Evolutionary conservation across 139 green algal species (phyloP).

Genomic region (Coelastrella sp.): DNA sequence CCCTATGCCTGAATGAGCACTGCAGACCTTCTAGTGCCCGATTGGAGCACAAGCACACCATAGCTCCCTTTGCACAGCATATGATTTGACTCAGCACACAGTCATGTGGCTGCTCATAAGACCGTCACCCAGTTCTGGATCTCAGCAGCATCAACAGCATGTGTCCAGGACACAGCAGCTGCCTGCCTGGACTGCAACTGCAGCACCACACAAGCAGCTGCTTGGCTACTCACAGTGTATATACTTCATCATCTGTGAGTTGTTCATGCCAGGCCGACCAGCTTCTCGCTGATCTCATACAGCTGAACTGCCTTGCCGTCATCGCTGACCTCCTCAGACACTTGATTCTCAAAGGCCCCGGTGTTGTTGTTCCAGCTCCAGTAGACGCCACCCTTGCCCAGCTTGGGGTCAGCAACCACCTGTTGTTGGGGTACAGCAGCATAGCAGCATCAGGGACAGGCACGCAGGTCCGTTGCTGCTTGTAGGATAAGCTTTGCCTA

Average conservation of each 20-base stretch:
- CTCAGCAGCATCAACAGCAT: no score
- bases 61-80: no score
- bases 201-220: neutral
- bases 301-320: slow-evolving; percentile 82
- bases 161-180: no score
- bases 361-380: slow-evolving; percentile 85
- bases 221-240: neutral
- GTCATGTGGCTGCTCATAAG: no score
- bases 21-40: no score
- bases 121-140: no score
- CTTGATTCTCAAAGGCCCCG: slow-evolving; percentile 77
- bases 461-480: neutral
- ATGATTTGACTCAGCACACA: no score
- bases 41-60: no score
- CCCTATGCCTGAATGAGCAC: no score
- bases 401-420: slow-evolving; percentile 79
- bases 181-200: no score
- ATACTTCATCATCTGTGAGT: neutral
- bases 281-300: slow-evolving; percentile 81
- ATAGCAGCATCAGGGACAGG: slow-evolving; percentile 2
- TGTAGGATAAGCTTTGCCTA: no score
- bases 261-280: slow-evolving; percentile 74
- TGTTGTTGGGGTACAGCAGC: slow-evolving; percentile 54
- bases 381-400: slow-evolving; percentile 78
- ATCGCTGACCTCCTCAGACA: slow-evolving; percentile 74